Base-by-base conservation (phyloP, 345 rosid genomes). In the Brassica napus region DNA sequence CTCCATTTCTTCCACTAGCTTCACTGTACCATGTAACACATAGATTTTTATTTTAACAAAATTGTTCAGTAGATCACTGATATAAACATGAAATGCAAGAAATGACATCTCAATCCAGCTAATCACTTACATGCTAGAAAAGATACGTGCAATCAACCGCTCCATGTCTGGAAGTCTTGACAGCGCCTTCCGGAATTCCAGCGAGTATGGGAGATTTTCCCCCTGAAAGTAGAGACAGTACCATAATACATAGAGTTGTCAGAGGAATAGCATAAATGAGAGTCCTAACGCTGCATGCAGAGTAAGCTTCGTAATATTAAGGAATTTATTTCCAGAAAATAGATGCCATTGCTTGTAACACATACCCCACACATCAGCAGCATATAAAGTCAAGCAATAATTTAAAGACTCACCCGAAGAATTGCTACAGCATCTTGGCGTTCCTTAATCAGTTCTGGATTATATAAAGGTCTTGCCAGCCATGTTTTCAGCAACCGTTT, bases 381-480 rank as follows among this genome's bases (percentile, higher is more conserved):
- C 64, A 24, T 24, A 59, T 59, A 59, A 59, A 59, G 64, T 59
- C 32, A 59, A 59, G 6, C n/a, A 59, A 24, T 8, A 8, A n/a
- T 35, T 49, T 44, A 63, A 75, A 79, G 80, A 80, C 89, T 77
- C 84, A 91, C 99, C 88, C 81, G 89, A 67, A 95, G 75, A 72
- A 88, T 90, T 64, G 93, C 88, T 73, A 93, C 86, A 84, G 99
- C 97, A 89, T 93, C 97, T 80, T 93, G 99, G 31, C 99, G 97
- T 72, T 91, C 97, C 85, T 86, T 89, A 72, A 95, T 91, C 72
- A 88, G 83, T 82, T 71, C 83, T 6, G 68, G 49, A 72, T 87
- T 81, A 83, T 89, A 93, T 79, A 93, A 85, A 72, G 98, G 99
- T 79, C 99, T 88, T 67, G 98, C 98, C 59, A 95, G 87, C 99